Evolutionary conservation across 305 asterid species (phyloP).

Genomic region (Fraxinus paxiana): DNA sequence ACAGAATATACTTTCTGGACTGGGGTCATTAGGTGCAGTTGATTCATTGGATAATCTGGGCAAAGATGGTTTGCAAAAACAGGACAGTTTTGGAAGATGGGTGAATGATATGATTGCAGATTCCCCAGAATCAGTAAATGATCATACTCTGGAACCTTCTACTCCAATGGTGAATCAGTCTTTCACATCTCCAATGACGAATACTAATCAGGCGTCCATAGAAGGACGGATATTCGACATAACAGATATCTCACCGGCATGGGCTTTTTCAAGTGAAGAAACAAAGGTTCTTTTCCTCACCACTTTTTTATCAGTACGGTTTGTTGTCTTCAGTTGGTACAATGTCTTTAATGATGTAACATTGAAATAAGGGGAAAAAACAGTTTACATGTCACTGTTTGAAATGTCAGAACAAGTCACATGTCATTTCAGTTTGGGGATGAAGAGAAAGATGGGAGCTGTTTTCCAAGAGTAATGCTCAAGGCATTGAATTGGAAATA

Average conservation of each 20-base stretch:
- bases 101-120: constrained; percentile 44
- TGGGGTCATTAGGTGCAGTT: constrained; percentile 26
- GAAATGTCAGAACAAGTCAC: neutral
- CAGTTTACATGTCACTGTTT: constrained; percentile 14
- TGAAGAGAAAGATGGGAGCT: neutral
- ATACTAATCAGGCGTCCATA: constrained; percentile 33
- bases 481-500: neutral
- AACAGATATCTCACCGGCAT: constrained; percentile 74
- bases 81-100: constrained; percentile 62
- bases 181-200: constrained; percentile 34
- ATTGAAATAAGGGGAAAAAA: constrained; percentile 7
- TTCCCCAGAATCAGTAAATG: constrained; percentile 52
- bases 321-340: constrained; percentile 10
- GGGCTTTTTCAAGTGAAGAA: constrained; percentile 76
- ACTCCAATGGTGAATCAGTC: constrained; percentile 40
- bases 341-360: neutral
- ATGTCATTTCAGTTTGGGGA: neutral
- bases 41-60: constrained; percentile 30
- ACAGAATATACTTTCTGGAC: constrained; percentile 35
- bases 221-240: constrained; percentile 55
- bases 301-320: constrained; percentile 3
- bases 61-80: constrained; percentile 43
- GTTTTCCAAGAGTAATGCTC: neutral
- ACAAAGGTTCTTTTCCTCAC: constrained; percentile 58
- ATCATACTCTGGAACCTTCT: constrained; percentile 42